Base-by-base conservation (phyloP, 2,329 filamentous ascomycete genomes). In the Ophiostoma ips region DNA sequence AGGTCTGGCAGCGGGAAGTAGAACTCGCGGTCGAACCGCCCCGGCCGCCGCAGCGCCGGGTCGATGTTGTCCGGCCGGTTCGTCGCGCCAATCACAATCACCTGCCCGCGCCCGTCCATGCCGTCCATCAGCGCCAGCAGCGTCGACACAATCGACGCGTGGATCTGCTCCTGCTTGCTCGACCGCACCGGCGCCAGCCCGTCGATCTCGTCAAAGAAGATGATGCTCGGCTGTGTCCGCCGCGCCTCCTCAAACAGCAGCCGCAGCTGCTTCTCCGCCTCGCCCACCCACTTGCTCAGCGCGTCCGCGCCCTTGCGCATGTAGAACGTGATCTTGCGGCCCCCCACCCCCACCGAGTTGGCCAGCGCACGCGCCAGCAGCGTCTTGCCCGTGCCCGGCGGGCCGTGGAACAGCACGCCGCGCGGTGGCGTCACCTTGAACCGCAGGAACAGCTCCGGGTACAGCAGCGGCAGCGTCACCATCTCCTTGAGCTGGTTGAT, bases 151-250 rank as follows among this genome's bases (percentile, higher is more conserved):
- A 98, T 98, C 2, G 90, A 96, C 6, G 92, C 88, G 66, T 98
- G 92, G 53, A 96, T 96, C 66, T 98, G 92, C 63, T 98, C 92
- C 67, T 96, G 90, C 65, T 96, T 96, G 66, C 90, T 95, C 12
- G 92, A 96, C 58, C 92, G 79, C 33, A 96, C 92, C 48, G 92
- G 94, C 3, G 92, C 92, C 56, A 98, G 73, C 50, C 92, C 92
- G 67, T 98, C 92, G 58, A 98, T 98, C 65, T 98, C 92, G 63
- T 98, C 92, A 59, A 98, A 96, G 71, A 98, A 98, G 64, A 98
- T 98, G 66, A 98, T 98, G 64, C 90, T 96, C 0, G 92, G 92
- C 61, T 98, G 92, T 1, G 84, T 96, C 64, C 88, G 92, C 54
- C 90, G 78, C 15, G 92, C 92, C 66, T 98, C 92, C 59, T 96